These are phyloP conservation scores for Verbena officinalis DNA, from an alignment of 257 asterid species.

Conservation along the genomic window DNA sequence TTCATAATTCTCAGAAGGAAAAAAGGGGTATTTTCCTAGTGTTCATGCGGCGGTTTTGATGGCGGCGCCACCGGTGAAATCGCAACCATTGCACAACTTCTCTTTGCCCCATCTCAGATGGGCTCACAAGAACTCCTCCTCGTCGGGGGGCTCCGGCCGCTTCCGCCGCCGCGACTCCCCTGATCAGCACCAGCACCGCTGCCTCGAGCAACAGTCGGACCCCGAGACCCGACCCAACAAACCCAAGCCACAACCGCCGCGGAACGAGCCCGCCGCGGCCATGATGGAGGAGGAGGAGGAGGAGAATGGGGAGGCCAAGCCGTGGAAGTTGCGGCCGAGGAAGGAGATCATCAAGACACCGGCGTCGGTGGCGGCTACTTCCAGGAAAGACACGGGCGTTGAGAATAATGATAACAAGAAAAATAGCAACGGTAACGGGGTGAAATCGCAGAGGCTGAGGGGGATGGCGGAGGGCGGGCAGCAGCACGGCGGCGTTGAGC, in stretches of 20 bases:
- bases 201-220: slow-evolving; percentile 30
- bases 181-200: slow-evolving; percentile 35
- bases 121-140: slow-evolving; percentile 64
- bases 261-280: slow-evolving; percentile 7
- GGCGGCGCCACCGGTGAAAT: slow-evolving; percentile 78
- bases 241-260: slow-evolving; percentile 25
- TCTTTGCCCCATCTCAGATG: slow-evolving; percentile 67
- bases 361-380: slow-evolving; percentile 29
- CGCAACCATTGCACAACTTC: slow-evolving; percentile 86
- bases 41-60: slow-evolving; percentile 38
- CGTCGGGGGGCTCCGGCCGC: slow-evolving; percentile 40
- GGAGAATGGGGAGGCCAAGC: slow-evolving; percentile 51
- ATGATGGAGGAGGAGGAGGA: slow-evolving; percentile 38
- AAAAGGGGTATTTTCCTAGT: not conserved
- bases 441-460: slow-evolving; percentile 45
- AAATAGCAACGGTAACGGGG: slow-evolving; percentile 22
- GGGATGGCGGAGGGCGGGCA: slow-evolving; percentile 43
- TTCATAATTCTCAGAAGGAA: slow-evolving; percentile 2
- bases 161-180: slow-evolving; percentile 67
- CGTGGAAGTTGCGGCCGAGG: slow-evolving; percentile 73
- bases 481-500: slow-evolving; percentile 39
- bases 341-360: slow-evolving; percentile 44
- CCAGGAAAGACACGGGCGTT: slow-evolving; percentile 31
- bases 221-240: slow-evolving; percentile 26
- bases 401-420: slow-evolving; percentile 26